Evolutionary conservation across 768 basidiomycete species (phyloP), one percentile per base, ranked within the genome.

Genomic region (Mycena vitilis): DNA sequence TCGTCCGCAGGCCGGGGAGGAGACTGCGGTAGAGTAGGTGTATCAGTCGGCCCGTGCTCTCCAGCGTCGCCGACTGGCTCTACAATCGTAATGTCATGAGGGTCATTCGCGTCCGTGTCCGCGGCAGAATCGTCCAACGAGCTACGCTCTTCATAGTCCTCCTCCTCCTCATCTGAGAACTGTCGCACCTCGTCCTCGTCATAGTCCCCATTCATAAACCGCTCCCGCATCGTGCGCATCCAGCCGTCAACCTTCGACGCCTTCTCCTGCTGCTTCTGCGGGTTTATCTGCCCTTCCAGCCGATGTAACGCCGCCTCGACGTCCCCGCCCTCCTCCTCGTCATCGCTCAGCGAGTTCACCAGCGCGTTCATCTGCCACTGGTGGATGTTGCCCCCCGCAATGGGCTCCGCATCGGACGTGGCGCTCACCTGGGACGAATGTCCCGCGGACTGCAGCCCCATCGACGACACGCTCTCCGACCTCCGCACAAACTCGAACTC

Each of bases 201-300:
- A 75, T 91, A 90, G 70, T 90, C 89, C 0, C 89, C 89, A 22
- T 85, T 85, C 10, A 83, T 85, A 78, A 91, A 81, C 36, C 93
- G 85, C 58, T 90, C 86, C 72, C 88, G 88, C 40, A 95, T 90
- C 13, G 86, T 86, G 69, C 87, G 86, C 55, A 95, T 88, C 94
- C 94, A 95, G 4, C 89, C 88, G 75, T 95, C 90, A 5, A 96
- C 93, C 76, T 95, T 94, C 55, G 84, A 84, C 42, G 86, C 86
- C 73, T 91, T 94, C 71, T 89, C 91, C 70, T 88, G 83, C 75
- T 91, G 88, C 74, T 87, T 86, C 67, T 88, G 82, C 0, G 86
- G 86, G 76, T 95, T 94, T 61, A 96, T 93, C 75, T 95, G 89
- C 0, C 95, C 96, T 78, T 97, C 95, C 45, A 98, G 85, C 15